Base-by-base conservation (phyloP, 106 monocot species). In the Acorus gramineus region DNA sequence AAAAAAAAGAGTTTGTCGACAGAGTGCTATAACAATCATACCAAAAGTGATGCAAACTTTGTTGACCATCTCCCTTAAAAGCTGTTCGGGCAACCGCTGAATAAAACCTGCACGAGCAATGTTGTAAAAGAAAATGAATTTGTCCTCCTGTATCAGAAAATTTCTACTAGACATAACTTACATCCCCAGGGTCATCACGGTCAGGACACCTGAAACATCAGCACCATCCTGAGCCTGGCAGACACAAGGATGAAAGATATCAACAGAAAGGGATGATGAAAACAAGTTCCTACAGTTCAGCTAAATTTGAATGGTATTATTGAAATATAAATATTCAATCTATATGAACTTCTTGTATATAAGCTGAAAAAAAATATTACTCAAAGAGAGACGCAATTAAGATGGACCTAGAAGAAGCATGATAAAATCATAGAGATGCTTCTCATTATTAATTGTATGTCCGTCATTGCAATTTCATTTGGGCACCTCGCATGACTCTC, bases 181-280 rank as follows among this genome's bases (percentile, higher is more conserved):
- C 96, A 98, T 98, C 66, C 96, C 96, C 53, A 98, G 64, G 69
- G 87, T 98, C 96, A 98, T 98, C 54, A 98, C 96, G 52, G 91
- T 78, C 75, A 98, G 62, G 61, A 98, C 87, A 56, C 96, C 96
- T 54, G 96, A 98, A 62, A 98, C 85, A 46, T 88, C 91, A 11
- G 70, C 76, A 45, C 57, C 77, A 85, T 81, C 83, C 86, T 98
- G 96, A 72, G 96, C 87, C 96, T 98, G 72, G 45, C 10, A 57
- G 2, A 47, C 11, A 69, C 28, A 60, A 60, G 6, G 54, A 13
- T 8, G 51, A 47, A 3, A 7, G 59, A n/a, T 42, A 28, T 63
- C 47, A 63, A 7, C 2, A 5, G 49, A 8, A 11, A 55, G 1
- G 13, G 2, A 55, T 4, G 11, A 55, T 4, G 13, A 55, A 13